phyloP scores from a whole-genome alignment of 352 stramenopile species.

The Pythium sukuiense region DNA sequence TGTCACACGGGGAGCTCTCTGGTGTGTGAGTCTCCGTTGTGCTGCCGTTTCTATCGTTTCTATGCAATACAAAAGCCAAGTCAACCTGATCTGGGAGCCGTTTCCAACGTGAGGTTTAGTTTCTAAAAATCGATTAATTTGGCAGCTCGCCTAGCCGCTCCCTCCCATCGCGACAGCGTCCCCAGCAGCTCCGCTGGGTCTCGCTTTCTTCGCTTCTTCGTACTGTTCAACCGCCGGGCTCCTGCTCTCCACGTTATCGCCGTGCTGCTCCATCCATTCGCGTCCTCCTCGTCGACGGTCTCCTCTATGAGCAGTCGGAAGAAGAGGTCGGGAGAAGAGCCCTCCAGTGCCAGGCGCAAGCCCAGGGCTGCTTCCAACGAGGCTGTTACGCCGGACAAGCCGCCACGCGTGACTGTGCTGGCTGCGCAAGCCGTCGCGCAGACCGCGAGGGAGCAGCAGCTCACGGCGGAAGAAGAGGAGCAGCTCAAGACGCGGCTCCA shows the following conservation, averaged over 20 bases:
- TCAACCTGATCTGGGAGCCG: not conserved
- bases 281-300: not conserved
- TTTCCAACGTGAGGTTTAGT: not conserved
- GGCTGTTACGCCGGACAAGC: not conserved
- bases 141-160: not conserved
- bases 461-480: conserved; percentile 8
- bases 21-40: not conserved
- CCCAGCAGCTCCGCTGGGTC: not conserved
- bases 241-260: not conserved
- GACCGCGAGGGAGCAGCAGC: not conserved
- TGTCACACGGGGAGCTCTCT: not conserved
- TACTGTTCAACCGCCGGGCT: not conserved
- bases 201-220: not conserved
- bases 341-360: not conserved
- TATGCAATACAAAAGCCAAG: not conserved
- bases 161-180: not conserved
- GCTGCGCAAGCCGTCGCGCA: conserved; percentile 10
- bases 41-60: not conserved
- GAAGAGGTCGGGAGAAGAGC: not conserved
- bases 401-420: conserved; percentile 9
- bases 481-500: conserved; percentile 21
- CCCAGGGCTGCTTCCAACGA: not conserved
- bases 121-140: conserved; percentile 1
- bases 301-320: not conserved
- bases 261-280: not conserved